Conservation (phyloP, 2,329 filamentous ascomycete genomes). For the Neurospora crassa region DNA sequence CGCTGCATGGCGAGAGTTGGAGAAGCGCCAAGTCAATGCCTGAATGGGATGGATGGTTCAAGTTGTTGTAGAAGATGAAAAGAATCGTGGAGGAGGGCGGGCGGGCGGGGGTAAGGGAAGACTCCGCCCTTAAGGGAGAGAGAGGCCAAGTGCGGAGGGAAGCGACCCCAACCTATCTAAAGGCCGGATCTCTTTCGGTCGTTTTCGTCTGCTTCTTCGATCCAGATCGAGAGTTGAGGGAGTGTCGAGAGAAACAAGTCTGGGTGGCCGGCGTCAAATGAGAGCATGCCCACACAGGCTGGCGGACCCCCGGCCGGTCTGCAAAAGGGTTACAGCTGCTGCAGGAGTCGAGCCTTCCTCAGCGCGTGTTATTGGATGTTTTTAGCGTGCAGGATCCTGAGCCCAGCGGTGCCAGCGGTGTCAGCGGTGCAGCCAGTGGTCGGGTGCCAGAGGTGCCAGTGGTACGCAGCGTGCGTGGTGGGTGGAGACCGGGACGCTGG, state of each 20-base stretch:
- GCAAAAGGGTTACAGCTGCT: not conserved
- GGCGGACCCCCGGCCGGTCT: not conserved
- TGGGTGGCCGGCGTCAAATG: not conserved
- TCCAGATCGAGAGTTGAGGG: not conserved
- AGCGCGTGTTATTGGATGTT: not conserved
- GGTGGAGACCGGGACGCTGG: not conserved
- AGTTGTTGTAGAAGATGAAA: not conserved
- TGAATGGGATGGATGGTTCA: not conserved
- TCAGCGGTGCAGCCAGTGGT: not conserved
- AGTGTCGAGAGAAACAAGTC: not conserved
- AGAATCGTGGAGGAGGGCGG: not conserved
- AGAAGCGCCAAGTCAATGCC: constrained; percentile 1
- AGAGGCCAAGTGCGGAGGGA: not conserved
- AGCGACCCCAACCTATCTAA: not conserved
- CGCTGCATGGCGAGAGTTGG: constrained; percentile 31
- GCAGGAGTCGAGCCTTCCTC: not conserved
- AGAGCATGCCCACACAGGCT: not conserved
- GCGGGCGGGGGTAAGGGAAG: not conserved
- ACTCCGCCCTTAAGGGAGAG: not conserved
- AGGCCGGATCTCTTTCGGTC: not conserved
- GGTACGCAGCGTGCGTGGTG: not conserved
- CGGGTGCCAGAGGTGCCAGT: not conserved
- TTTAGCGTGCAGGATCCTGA: not conserved
- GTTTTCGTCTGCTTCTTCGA: not conserved
- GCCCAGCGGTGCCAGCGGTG: not conserved